Percentiles rank a stretch among this genome's conserved stretches.
Conservation (phyloP, 768 basidiomycete genomes). For the Calocera cornea region DNA sequence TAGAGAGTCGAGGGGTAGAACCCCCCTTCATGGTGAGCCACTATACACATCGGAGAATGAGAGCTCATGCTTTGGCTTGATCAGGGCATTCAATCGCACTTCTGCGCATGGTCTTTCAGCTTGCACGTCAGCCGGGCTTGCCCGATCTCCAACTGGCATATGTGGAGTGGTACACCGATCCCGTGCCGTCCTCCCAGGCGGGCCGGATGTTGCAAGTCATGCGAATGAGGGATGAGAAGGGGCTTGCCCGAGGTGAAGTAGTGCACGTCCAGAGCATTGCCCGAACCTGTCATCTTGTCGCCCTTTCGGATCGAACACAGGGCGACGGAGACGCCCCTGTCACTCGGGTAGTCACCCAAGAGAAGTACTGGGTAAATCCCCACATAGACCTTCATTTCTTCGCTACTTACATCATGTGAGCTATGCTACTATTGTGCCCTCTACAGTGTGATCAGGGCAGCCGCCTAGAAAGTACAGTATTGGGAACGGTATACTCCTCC, state of each 20-base stretch:
- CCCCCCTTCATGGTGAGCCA: too few species aligned
- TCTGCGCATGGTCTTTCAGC: conserved; percentile 12
- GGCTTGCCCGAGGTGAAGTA: not conserved
- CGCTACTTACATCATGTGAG: not conserved
- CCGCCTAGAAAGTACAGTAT: too few species aligned
- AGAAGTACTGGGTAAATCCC: not conserved
- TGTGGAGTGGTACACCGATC: conserved; percentile 19
- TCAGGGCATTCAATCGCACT: not conserved
- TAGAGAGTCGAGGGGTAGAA: not conserved
- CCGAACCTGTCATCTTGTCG: not conserved
- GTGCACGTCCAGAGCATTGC: not conserved
- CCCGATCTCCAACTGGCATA: conserved; percentile 17
- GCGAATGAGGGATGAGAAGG: too few species aligned
- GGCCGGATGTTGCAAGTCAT: not conserved
- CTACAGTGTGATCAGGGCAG: too few species aligned
- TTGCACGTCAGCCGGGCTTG: conserved; percentile 8
- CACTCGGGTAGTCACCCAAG: too few species aligned
- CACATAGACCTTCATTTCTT: not conserved
- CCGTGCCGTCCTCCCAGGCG: not conserved
- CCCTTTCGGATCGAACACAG: not conserved
- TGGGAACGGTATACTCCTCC: too few species aligned
- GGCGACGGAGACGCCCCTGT: too few species aligned
- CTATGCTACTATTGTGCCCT: not conserved
- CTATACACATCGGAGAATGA: not conserved
- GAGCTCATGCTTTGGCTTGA: too few species aligned